These are phyloP conservation scores for Porodaedalea pini DNA, from an alignment of 1,284 basidiomycete species.

Conservation along the genomic window DNA sequence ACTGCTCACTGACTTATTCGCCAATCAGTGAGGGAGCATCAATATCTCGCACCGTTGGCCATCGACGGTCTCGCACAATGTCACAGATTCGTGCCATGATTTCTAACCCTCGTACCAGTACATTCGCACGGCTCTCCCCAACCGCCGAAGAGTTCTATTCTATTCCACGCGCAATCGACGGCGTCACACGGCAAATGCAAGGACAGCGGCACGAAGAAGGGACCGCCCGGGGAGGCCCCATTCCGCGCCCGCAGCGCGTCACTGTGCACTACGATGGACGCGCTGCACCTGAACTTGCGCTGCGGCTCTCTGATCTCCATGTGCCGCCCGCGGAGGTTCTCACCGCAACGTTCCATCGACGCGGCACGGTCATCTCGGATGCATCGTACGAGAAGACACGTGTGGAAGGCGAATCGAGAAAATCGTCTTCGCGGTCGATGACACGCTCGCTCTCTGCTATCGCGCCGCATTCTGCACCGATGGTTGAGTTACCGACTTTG, in stretches of 20 bases:
- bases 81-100: constrained; percentile 40
- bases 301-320: constrained; percentile 57
- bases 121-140: constrained; percentile 50
- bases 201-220: constrained; percentile 6
- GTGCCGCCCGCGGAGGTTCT: constrained; percentile 39
- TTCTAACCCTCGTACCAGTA: constrained; percentile 50
- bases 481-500: background rate
- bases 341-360: constrained; percentile 30
- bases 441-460: constrained; percentile 14
- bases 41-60: constrained; percentile 2
- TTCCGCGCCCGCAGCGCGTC: constrained; percentile 40
- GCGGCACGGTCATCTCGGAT: constrained; percentile 16
- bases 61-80: constrained; percentile 10
- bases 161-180: constrained; percentile 26
- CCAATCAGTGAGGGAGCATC: background rate
- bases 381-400: background rate
- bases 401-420: background rate
- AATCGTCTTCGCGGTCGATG: background rate
- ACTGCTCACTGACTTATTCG: background rate
- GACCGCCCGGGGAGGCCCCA: background rate
- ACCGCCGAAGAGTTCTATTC: constrained; percentile 37
- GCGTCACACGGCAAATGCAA: constrained; percentile 6
- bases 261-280: constrained; percentile 50
- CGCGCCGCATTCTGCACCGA: constrained; percentile 1
- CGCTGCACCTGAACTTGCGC: constrained; percentile 52